Evolutionary conservation across 1,284 basidiomycete species (phyloP).

Genomic region (Cutaneotrichosporon sp.): DNA sequence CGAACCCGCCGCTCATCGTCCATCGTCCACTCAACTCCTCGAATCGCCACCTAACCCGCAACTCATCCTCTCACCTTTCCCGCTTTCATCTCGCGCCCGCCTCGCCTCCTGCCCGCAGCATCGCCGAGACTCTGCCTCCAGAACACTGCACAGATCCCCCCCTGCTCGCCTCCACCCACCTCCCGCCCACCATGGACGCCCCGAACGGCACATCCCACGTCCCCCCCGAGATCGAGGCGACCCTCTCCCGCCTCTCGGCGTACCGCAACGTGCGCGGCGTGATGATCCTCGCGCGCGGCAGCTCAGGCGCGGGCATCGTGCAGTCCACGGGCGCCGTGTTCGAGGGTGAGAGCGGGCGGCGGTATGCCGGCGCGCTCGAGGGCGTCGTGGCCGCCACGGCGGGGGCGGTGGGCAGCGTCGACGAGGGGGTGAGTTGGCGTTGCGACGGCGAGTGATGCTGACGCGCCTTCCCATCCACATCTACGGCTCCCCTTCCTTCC

Average conservation of each 20-base stretch:
- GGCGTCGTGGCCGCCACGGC: slow-evolving; percentile 76
- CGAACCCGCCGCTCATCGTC: too few species aligned
- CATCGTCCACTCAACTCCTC: too few species aligned
- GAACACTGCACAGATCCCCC: neutral
- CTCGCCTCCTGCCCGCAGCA: too few species aligned
- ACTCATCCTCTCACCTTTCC: too few species aligned
- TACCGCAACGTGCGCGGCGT: slow-evolving; percentile 86
- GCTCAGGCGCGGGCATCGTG: slow-evolving; percentile 62
- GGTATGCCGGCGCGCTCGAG: slow-evolving; percentile 75
- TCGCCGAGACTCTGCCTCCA: too few species aligned
- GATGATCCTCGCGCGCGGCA: slow-evolving; percentile 70
- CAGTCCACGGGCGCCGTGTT: slow-evolving; percentile 81
- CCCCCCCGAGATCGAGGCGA: slow-evolving; percentile 74
- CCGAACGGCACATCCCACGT: slow-evolving; percentile 1
- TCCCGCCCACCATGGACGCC: neutral
- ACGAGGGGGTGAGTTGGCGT: slow-evolving; percentile 39
- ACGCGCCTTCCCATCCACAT: neutral
- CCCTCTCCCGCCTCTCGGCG: slow-evolving; percentile 69
- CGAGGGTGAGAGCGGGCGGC: slow-evolving; percentile 78
- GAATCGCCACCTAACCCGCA: too few species aligned
- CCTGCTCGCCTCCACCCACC: neutral
- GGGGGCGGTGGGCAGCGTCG: slow-evolving; percentile 62
- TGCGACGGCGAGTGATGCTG: neutral
- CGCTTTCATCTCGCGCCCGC: too few species aligned
- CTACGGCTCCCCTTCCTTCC: neutral